Evolutionary conservation across 768 basidiomycete species (phyloP), one percentile per base, ranked within the genome.

Genomic region (Cystobasidium tubakii): DNA sequence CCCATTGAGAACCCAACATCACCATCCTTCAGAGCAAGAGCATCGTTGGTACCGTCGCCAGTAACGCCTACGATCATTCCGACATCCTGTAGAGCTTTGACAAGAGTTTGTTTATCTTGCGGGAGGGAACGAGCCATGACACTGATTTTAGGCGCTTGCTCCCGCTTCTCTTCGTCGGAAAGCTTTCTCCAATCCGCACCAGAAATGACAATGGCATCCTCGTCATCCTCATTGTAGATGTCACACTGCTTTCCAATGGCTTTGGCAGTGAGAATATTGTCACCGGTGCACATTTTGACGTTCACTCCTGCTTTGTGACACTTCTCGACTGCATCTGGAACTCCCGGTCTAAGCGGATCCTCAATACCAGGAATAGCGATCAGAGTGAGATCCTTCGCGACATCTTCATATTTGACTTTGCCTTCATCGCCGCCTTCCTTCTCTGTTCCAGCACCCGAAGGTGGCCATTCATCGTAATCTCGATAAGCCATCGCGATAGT

Each of bases 1-100:
- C 94, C 94, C 94, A 97, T 97, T 6, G 94, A 93, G 66, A 97
- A 89, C 81, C 94, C 94, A 78, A 97, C 96, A 78, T 97, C 94
- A 19, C 93, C 94, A 83, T 89, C 95, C 82, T 96, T 96, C 79
- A 97, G 82, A 0, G 94, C 94, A 44, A 94, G 93, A 1, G 93
- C 94, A 79, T 97, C 94, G 77, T 97, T 97, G 66, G 96, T 94
- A 78, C 94, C 94, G 79, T 97, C 94, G 73, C 91, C 92, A 67
- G 91, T 92, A 21, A 73, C 29, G 36, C 73, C 62, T 13, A 73
- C 73, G 33, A 73, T 73, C 44, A 44, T 29, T 9, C 62, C 73
- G 84, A 75, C 53, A 88, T 91, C 94, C 95, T 96, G 23, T 13
- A 73, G 46, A 17, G 94, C 94, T 33, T 96, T 92, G 62, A 96